Percentiles rank a stretch among this genome's conserved stretches.
phyloP scores from a whole-genome alignment of 192 early-diverging fungal genomes.

The Spizellomyces sp. region DNA sequence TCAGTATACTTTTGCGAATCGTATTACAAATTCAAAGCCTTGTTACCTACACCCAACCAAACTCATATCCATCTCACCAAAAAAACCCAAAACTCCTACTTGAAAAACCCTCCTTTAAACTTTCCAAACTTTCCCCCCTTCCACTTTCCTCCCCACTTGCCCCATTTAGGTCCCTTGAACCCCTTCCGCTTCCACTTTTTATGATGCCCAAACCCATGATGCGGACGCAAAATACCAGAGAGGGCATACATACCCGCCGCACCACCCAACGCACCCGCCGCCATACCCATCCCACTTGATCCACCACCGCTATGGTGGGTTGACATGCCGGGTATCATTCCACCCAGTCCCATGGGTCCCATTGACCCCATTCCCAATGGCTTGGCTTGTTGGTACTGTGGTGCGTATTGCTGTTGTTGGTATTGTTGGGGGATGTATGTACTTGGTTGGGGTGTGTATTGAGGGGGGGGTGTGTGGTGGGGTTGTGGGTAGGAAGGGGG shows the following conservation, averaged over 20 bases:
- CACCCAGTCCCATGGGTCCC: neutral
- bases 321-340: too few species aligned
- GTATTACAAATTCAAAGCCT: too few species aligned
- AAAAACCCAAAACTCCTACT: too few species aligned
- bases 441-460: neutral
- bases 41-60: too few species aligned
- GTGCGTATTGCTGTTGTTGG: neutral
- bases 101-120: neutral
- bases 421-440: neutral
- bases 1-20: too few species aligned
- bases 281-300: neutral
- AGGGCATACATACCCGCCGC: constrained; percentile 2
- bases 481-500: neutral
- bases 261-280: constrained; percentile 6
- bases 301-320: neutral
- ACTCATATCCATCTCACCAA: too few species aligned
- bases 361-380: neutral
- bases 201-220: neutral
- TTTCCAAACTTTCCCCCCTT: neutral
- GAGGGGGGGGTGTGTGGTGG: neutral
- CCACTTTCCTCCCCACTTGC: neutral
- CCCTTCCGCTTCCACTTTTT: neutral
- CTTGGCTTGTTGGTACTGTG: neutral
- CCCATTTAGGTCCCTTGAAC: neutral
- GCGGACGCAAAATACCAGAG: neutral